Conservation (phyloP, 371 early-diverging fungal genomes). For the Mortierella sp. region DNA sequence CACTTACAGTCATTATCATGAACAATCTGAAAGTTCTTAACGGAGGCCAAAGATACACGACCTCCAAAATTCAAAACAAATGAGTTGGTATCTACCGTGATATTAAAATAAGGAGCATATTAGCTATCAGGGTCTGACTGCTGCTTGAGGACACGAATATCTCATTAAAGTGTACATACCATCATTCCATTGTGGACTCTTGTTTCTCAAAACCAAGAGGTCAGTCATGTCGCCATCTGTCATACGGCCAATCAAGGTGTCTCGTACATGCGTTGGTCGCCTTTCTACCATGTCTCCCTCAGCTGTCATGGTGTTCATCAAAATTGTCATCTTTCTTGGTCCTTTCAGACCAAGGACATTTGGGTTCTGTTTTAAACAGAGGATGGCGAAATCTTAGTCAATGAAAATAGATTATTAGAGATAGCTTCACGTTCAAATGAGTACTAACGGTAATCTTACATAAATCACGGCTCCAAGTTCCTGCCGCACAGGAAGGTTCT, state of each 20-base stretch:
- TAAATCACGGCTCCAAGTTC: constrained; percentile 88
- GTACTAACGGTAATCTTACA: constrained; percentile 59
- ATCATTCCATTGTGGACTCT: constrained; percentile 94
- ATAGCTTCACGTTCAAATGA: neutral
- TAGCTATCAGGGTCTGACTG: neutral
- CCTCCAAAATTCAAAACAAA: constrained; percentile 97
- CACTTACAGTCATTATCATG: constrained; percentile 88
- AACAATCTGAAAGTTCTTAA: constrained; percentile 98
- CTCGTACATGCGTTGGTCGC: constrained; percentile 70
- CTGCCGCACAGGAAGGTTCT: constrained; percentile 64
- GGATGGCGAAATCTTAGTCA: neutral
- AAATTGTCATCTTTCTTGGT: constrained; percentile 92
- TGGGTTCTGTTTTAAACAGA: constrained; percentile 74
- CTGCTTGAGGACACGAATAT: neutral
- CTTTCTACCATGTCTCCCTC: constrained; percentile 73
- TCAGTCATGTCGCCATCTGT: constrained; percentile 70
- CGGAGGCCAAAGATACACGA: constrained; percentile 93
- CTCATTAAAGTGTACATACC: constrained; percentile 57
- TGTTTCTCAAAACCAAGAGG: constrained; percentile 85
- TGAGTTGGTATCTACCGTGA: constrained; percentile 85
- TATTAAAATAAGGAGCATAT: neutral
- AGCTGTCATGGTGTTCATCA: constrained; percentile 79
- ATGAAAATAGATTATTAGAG: neutral
- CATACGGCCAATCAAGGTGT: constrained; percentile 75
- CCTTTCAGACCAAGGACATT: constrained; percentile 93